A percentile compares a stretch with the other conserved stretches of the same genome.
phyloP scores from a whole-genome alignment of 2,329 filamentous ascomycete genomes.

The Penicillium nordicum region DNA sequence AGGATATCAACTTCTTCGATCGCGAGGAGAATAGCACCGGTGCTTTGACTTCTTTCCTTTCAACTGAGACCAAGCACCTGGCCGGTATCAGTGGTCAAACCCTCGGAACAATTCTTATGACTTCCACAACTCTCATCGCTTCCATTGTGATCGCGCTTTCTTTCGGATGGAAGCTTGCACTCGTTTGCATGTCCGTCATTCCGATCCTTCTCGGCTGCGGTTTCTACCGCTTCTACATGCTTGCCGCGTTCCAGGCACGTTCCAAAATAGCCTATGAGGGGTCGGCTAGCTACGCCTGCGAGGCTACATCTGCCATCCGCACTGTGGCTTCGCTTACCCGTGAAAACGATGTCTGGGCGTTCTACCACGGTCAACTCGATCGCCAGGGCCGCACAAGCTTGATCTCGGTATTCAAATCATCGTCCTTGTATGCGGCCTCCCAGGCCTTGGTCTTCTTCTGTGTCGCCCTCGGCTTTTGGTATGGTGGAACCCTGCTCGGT shows the following conservation, averaged over 20 bases:
- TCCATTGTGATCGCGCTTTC: slow-evolving; percentile 68
- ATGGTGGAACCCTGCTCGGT: slow-evolving; percentile 73
- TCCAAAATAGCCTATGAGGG: slow-evolving; percentile 75
- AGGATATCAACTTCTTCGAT: slow-evolving; percentile 92
- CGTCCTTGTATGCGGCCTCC: slow-evolving; percentile 74
- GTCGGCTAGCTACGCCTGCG: slow-evolving; percentile 84
- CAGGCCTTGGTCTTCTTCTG: slow-evolving; percentile 81
- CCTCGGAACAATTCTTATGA: slow-evolving; percentile 79
- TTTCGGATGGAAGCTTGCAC: slow-evolving; percentile 81
- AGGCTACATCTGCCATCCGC: slow-evolving; percentile 89
- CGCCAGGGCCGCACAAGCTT: slow-evolving; percentile 66
- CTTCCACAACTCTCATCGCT: slow-evolving; percentile 72
- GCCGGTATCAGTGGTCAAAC: slow-evolving; percentile 85
- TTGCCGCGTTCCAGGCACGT: slow-evolving; percentile 73
- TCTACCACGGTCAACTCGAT: slow-evolving; percentile 67
- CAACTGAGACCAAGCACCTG: slow-evolving; percentile 83
- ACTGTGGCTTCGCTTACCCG: slow-evolving; percentile 89
- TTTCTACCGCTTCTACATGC: slow-evolving; percentile 83
- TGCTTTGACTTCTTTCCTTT: slow-evolving; percentile 81
- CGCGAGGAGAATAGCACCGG: slow-evolving; percentile 84
- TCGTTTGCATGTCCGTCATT: slow-evolving; percentile 76
- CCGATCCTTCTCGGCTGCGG: slow-evolving; percentile 75
- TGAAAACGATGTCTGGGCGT: slow-evolving; percentile 71
- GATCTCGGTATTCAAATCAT: slow-evolving; percentile 71
- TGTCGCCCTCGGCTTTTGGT: slow-evolving; percentile 89